A percentile compares a stretch with the other conserved stretches of the same genome.
Evolutionary conservation across 495 filamentous ascomycete genomes (phyloP).

Genomic region (Hyaloscypha finlandica): DNA sequence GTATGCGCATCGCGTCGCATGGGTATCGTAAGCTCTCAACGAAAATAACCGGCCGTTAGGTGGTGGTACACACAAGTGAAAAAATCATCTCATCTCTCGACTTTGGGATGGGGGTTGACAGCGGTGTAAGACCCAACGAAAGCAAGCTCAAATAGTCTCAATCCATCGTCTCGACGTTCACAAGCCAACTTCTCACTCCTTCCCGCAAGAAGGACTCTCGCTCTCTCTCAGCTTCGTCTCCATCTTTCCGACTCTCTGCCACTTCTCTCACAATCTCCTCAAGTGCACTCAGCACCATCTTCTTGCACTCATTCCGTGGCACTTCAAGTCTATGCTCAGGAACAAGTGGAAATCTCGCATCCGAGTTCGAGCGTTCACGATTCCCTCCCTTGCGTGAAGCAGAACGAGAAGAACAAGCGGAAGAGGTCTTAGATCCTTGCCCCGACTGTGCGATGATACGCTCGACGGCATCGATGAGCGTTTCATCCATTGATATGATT

Average conservation of each 20-base stretch:
- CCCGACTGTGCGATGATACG: conserved; percentile 58
- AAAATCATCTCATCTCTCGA: background rate
- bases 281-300: conserved; percentile 61
- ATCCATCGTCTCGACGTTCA: conserved; percentile 49
- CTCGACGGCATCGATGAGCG: conserved; percentile 76
- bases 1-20: conserved; percentile 8
- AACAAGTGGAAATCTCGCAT: conserved; percentile 5
- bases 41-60: conserved; percentile 21
- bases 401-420: conserved; percentile 45
- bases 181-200: conserved; percentile 65
- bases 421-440: conserved; percentile 25
- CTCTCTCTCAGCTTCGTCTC: conserved; percentile 38
- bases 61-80: conserved; percentile 19
- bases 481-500: conserved; percentile 72
- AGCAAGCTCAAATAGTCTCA: background rate
- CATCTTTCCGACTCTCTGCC: conserved; percentile 53
- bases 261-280: conserved; percentile 65
- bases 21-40: conserved; percentile 19
- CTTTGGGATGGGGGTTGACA: background rate
- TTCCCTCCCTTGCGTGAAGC: conserved; percentile 23
- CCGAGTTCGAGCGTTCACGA: conserved; percentile 20
- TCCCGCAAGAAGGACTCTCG: conserved; percentile 60
- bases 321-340: conserved; percentile 43
- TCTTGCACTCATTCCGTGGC: conserved; percentile 60
- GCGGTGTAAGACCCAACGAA: background rate